Evolutionary conservation across 2,329 filamentous ascomycete species (phyloP).

Genomic region (Penicillium brevicompactum): DNA sequence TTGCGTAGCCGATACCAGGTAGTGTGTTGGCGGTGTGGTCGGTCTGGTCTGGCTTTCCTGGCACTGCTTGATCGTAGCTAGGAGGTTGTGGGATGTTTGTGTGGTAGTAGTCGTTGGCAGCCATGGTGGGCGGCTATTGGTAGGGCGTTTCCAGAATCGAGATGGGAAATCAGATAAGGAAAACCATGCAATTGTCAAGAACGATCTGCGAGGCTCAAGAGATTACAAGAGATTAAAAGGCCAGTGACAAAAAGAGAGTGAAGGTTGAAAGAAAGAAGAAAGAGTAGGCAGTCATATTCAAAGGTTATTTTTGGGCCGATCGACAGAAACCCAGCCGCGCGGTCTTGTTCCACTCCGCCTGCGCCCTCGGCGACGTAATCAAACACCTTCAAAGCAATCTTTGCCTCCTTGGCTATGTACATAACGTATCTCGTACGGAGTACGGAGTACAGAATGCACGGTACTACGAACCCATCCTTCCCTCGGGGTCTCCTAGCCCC

Average conservation of each 20-base stretch:
- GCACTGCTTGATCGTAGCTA: slow-evolving; percentile 37
- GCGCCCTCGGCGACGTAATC: not conserved
- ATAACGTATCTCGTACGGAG: no score
- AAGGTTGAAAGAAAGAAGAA: slow-evolving; percentile 4
- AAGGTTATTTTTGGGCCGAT: slow-evolving; percentile 27
- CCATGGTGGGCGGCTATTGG: slow-evolving; percentile 50
- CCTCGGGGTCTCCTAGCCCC: not conserved
- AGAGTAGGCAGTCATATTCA: slow-evolving; percentile 24
- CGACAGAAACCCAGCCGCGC: slow-evolving; percentile 27
- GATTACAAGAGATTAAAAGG: not conserved
- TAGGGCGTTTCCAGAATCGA: not conserved
- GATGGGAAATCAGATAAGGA: not conserved
- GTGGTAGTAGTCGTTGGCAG: slow-evolving; percentile 68
- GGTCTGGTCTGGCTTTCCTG: slow-evolving; percentile 38
- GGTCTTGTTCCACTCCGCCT: slow-evolving; percentile 15
- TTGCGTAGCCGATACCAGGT: slow-evolving; percentile 23
- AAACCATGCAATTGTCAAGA: not conserved
- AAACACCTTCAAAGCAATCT: not conserved
- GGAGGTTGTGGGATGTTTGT: slow-evolving; percentile 38
- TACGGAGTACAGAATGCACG: not conserved
- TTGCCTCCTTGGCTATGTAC: not conserved
- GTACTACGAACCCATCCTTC: not conserved
- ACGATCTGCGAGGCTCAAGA: not conserved
- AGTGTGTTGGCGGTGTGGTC: slow-evolving; percentile 36
- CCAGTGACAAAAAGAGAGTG: not conserved